Evolutionary conservation across 495 filamentous ascomycete species (phyloP), one percentile per base, ranked within the genome.

Genomic region (Thermothielavioides terrestris): DNA sequence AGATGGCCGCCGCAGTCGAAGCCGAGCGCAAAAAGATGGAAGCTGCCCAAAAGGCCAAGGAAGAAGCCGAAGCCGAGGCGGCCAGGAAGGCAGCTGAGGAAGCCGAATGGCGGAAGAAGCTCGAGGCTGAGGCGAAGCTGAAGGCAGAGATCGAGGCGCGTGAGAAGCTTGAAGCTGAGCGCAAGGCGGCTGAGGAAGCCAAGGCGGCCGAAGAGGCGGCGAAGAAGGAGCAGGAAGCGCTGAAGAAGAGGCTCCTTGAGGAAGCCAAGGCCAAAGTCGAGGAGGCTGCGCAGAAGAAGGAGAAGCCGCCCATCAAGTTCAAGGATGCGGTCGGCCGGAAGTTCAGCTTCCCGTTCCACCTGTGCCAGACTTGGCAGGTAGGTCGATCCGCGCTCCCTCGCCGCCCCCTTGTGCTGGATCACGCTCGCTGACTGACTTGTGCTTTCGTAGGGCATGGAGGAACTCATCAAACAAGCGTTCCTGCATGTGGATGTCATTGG

Each of bases 251-350:
- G 44, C 42, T 64, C 11, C 14, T 66, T n/a, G 70, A 69, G 32
- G 69, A 75, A 42, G 64, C 66, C 22, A 67, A 70, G 39, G 63
- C 62, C 34, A 77, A 76, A 54, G 64, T 68, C n/a, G 78, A 79
- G 44, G 76, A 75, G 28, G 77, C 72, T 4, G 70, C 63, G 14
- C 75, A 71, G 49, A 71, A 76, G 52, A 76, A 76, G 46, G 72
- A 71, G 34, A 71, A 73, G 62, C 46, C 64, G 23, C 71, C 71
- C n/a, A 76, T 94, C 66, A 85, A 86, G 58, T 90, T 94, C 68
- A 89, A 89, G 63, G 88, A 94, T 62, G 88, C 87, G 14, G 80
- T 94, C 22, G 85, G 86, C 23, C 76, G 88, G 41, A 91, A 89
- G 63, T 94, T 90, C 59, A 88, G 78, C 65, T 91, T 94, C 54